Conservation (phyloP, 176 grass and related monocot genomes). For the Aegilops sharonensis region DNA sequence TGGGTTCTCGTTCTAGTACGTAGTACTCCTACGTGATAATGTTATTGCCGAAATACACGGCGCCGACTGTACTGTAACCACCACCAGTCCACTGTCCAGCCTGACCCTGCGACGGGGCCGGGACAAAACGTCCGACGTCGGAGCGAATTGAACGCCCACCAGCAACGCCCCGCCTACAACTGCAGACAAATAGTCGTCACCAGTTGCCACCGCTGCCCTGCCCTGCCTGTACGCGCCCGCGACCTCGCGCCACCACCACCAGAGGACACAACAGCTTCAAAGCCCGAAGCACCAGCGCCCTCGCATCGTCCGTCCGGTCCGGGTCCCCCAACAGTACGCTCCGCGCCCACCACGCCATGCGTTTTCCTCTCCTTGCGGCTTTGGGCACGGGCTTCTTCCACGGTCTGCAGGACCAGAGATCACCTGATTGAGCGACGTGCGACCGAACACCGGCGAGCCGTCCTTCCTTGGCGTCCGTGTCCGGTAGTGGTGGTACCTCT, state of each 20-base stretch:
- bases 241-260: background rate
- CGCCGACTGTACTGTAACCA: background rate
- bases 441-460: constrained; percentile 11
- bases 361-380: background rate
- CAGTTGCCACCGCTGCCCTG: background rate
- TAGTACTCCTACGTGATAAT: too few relatives aligned
- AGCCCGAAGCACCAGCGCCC: background rate
- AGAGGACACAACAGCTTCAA: background rate
- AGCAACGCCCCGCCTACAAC: background rate
- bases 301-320: background rate
- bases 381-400: background rate
- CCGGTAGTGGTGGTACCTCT: background rate
- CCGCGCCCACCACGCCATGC: background rate
- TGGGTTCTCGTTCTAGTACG: too few relatives aligned
- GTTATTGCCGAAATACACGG: background rate
- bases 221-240: background rate
- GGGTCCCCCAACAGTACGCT: background rate
- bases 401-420: background rate
- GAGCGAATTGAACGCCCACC: constrained; percentile 40
- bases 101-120: constrained; percentile 1
- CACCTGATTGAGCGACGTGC: constrained; percentile 23
- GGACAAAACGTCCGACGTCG: constrained; percentile 29
- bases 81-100: background rate
- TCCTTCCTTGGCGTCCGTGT: background rate
- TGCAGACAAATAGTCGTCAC: constrained; percentile 18